Evolutionary conservation across 129 eudicot genomes (phyloP), one percentile per base, ranked within the genome.

Genomic region (Arctium minus): DNA sequence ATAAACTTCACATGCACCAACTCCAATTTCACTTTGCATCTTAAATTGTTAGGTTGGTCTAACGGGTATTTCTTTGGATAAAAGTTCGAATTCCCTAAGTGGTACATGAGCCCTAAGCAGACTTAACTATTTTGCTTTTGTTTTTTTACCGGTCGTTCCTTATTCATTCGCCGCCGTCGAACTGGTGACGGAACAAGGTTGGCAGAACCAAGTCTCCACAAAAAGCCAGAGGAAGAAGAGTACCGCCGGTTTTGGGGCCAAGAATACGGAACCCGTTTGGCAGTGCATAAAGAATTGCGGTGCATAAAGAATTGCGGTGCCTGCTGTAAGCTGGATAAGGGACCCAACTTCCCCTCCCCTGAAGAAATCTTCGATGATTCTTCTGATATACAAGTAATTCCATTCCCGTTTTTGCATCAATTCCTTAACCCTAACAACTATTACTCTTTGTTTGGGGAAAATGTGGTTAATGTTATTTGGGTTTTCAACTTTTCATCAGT

Each of bases 311-410:
- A 22, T 22, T 22, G 27, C 27, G 27, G 27, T 22, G 27, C 27
- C 1, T 96, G 99, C 79, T 96, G 99, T 86, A 96, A 93, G 53
- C 89, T 96, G 18, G 89, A 88, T 9, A 96, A 96, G 85, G 99
- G 99, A 7, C 97, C 99, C 35, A 39, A 89, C 5, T 96, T 91
- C 74, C 27, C 27, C 27, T 84, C 97, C 79, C 97, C 98, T 50
- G 98, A 93, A 40, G 98, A 96, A 81, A 82, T 93, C 75, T 96
- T 96, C 76, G 92, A 92, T 1, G 89, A 88, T 88, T 88, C 94
- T 87, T 87, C 93, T 80, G 94, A 96, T 53, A 5, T 93, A 74
- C 64, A 95, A 90, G 97, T 91, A 72, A 44, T 8, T 39, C n/a
- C n/a, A n/a, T n/a, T n/a, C n/a, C n/a, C n/a, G n/a, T n/a, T n/a